These are phyloP conservation scores for Aquanectria penicillioides DNA, from an alignment of 2,329 filamentous ascomycete species.

Conservation along the genomic window DNA sequence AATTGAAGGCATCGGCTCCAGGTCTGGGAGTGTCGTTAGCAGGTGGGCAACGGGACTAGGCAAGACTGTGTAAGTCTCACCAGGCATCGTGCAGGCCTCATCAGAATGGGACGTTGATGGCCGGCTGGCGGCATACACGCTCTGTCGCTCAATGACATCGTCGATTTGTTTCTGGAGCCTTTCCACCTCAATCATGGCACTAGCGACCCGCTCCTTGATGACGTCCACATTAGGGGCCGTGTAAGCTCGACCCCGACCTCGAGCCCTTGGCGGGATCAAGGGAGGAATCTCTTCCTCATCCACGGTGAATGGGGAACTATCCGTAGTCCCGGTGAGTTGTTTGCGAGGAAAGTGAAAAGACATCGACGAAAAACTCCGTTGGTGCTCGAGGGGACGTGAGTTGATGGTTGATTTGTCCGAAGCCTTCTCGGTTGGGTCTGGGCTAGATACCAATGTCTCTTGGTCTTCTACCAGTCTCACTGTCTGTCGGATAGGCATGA, in stretches of 20 bases:
- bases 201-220: constrained; percentile 66
- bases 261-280: constrained; percentile 55
- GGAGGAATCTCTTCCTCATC: constrained; percentile 42
- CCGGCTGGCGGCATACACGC: constrained; percentile 63
- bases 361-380: constrained; percentile 61
- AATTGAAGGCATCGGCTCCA: constrained; percentile 64
- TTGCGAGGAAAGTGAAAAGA: constrained; percentile 67
- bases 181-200: constrained; percentile 68
- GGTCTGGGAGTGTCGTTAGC: constrained; percentile 46
- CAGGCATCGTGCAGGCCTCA: constrained; percentile 43
- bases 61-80: constrained; percentile 40
- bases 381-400: constrained; percentile 45
- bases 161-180: constrained; percentile 68
- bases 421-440: neutral
- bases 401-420: constrained; percentile 29
- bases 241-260: constrained; percentile 52
- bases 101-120: constrained; percentile 62
- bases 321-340: constrained; percentile 43
- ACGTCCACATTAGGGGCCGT: constrained; percentile 59
- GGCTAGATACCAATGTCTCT: neutral
- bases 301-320: constrained; percentile 34
- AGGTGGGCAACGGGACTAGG: constrained; percentile 17
- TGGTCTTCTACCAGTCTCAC: neutral
- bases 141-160: constrained; percentile 68
- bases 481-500: constrained; percentile 3